Conservation (phyloP, 176 grass and related monocot genomes). For the sorghum (Sorghum bicolor) region Sorghum_bicolor_NCBIv3 NC_012870.2:73822501-73823000, state of each 20-base stretch:
- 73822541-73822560: constrained; percentile 87
- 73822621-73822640: constrained; percentile 8
- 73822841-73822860: background rate
- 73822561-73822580: constrained; percentile 92
- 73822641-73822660: constrained; percentile 8
- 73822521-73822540: constrained; percentile 96
- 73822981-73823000: background rate
- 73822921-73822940: background rate
- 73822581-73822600: constrained; percentile 97
- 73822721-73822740: background rate
- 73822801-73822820: background rate
- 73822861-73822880: background rate
- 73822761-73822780: background rate
- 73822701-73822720: background rate
- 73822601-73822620: constrained; percentile 23
- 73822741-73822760: background rate
- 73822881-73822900: background rate
- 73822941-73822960: background rate
- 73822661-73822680: background rate
- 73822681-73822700: background rate
- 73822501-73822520: constrained; percentile 57
- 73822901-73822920: background rate
- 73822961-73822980: background rate
- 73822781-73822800: background rate
- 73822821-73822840: background rate